Percentiles rank a stretch among this genome's conserved stretches.
Evolutionary conservation across 768 basidiomycete species (phyloP).

Genomic region (Phylloporus rhodoxanthus): DNA sequence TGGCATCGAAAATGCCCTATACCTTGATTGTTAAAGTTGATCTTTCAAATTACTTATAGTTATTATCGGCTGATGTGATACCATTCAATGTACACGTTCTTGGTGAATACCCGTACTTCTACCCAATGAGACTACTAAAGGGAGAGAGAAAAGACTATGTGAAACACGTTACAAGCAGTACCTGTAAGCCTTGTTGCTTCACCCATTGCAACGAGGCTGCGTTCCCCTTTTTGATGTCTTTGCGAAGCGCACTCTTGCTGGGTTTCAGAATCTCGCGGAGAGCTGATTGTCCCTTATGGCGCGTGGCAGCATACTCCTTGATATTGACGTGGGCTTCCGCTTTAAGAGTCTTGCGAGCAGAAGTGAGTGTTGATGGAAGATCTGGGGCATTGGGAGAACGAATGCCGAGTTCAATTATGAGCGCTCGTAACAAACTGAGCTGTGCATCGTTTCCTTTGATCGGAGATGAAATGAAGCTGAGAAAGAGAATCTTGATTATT

Average conservation of each 20-base stretch:
- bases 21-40: constrained; percentile 12
- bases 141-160: constrained; percentile 23
- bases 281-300: constrained; percentile 56
- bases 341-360: constrained; percentile 66
- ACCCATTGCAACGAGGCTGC: constrained; percentile 49
- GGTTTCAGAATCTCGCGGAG: constrained; percentile 59
- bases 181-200: constrained; percentile 57
- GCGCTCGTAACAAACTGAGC: constrained; percentile 62
- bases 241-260: constrained; percentile 54
- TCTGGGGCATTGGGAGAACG: constrained; percentile 35
- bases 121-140: no score
- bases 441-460: constrained; percentile 20
- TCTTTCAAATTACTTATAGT: background rate
- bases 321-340: constrained; percentile 65
- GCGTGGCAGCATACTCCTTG: constrained; percentile 34
- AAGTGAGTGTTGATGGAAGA: constrained; percentile 54
- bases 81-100: background rate
- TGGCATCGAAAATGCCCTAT: constrained; percentile 17
- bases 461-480: constrained; percentile 23
- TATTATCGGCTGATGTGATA: background rate
- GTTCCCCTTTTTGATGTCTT: constrained; percentile 49
- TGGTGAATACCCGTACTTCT: background rate
- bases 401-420: constrained; percentile 75
- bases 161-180: constrained; percentile 53
- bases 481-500: background rate